Percentiles rank a stretch among this genome's conserved stretches.
These are phyloP conservation scores for Erigeron philadelphicus DNA, from an alignment of 140 eudicot genomes.

Conservation along the genomic window DNA sequence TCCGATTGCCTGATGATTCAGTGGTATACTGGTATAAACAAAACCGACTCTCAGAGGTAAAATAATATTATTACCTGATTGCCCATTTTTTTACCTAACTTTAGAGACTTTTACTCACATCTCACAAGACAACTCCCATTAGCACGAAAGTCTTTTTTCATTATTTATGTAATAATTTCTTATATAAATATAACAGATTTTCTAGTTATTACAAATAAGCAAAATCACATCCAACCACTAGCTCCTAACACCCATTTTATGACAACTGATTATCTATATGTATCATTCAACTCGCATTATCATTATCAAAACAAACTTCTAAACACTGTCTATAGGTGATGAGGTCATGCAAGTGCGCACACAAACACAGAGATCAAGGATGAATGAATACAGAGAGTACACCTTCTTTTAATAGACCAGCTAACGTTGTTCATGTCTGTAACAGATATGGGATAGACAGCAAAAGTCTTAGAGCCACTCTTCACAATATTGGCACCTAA, in stretches of 20 bases:
- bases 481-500: conserved; percentile 80
- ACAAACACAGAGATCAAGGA: background rate
- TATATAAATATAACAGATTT: too few relatives aligned
- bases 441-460: conserved; percentile 82
- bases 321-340: background rate
- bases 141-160: background rate
- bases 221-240: background rate
- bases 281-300: background rate
- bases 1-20: too few relatives aligned
- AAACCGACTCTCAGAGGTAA: too few relatives aligned
- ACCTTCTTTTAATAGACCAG: conserved; percentile 98
- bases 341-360: background rate
- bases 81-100: background rate
- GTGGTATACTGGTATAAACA: too few relatives aligned
- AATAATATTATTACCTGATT: background rate
- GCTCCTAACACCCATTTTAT: background rate
- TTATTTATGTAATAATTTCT: background rate
- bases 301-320: background rate
- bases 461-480: conserved; percentile 76
- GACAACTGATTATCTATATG: background rate
- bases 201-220: background rate
- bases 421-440: conserved; percentile 63
- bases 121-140: background rate
- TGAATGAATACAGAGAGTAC: background rate
- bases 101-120: background rate